A percentile compares a stretch with the other conserved stretches of the same genome.
Evolutionary conservation across 805 yeast genomes (phyloP).

Genomic region (Lachancea dasiensis): DNA sequence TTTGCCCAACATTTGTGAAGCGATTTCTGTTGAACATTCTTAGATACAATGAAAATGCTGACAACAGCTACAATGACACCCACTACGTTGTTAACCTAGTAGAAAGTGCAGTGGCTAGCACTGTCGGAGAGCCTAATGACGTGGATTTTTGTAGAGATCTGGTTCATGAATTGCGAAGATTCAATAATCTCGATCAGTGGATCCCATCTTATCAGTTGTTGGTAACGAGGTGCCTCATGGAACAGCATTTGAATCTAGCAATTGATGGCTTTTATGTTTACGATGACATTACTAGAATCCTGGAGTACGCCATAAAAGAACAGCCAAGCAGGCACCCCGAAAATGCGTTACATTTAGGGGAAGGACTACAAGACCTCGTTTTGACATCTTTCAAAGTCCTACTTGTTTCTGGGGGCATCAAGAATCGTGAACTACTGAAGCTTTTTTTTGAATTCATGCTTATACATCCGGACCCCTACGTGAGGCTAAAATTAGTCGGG

Average conservation of each 20-base stretch:
- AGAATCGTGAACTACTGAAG: constrained; percentile 51
- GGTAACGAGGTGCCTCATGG: constrained; percentile 45
- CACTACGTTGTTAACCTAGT: constrained; percentile 58
- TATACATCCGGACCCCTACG: constrained; percentile 48
- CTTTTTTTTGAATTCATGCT: constrained; percentile 56
- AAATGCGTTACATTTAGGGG: constrained; percentile 16
- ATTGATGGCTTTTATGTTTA: constrained; percentile 47
- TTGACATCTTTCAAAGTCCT: constrained; percentile 66
- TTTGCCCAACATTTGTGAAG: constrained; percentile 53
- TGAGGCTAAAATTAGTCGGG: constrained; percentile 45
- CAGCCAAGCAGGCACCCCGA: constrained; percentile 31
- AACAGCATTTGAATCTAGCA: constrained; percentile 58
- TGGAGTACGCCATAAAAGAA: constrained; percentile 42
- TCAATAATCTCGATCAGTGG: constrained; percentile 79
- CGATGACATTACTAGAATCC: constrained; percentile 45
- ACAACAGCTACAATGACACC: constrained; percentile 69
- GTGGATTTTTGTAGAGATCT: constrained; percentile 41
- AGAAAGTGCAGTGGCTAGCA: constrained; percentile 42
- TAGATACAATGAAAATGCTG: constrained; percentile 79
- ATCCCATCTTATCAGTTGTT: constrained; percentile 57
- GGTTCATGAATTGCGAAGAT: constrained; percentile 63
- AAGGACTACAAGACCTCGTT: constrained; percentile 44
- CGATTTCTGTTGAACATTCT: constrained; percentile 62
- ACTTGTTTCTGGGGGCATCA: constrained; percentile 69
- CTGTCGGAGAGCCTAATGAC: constrained; percentile 32